A percentile compares a stretch with the other conserved stretches of the same genome.
Evolutionary conservation across 257 asterid genomes (phyloP).

Genomic region (Vinca minor): DNA sequence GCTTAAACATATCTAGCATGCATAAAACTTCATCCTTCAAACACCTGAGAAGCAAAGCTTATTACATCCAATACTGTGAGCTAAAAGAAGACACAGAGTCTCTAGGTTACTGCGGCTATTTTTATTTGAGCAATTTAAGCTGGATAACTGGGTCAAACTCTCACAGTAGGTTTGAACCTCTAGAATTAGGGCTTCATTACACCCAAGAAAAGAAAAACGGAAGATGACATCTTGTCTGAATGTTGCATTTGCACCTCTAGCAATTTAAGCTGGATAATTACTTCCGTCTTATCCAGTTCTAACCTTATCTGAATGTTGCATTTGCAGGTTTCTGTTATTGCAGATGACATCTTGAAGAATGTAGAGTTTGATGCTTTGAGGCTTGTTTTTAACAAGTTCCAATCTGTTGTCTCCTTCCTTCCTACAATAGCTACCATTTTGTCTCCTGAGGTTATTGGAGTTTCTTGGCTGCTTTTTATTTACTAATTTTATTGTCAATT

Average conservation of each 20-base stretch:
- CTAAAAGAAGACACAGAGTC: neutral
- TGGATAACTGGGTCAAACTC: too few relatives aligned
- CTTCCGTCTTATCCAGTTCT: neutral
- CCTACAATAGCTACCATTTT: constrained; percentile 76
- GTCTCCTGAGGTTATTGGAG: constrained; percentile 78
- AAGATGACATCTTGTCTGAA: too few relatives aligned
- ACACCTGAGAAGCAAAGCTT: neutral
- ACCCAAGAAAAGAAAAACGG: neutral
- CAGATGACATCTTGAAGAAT: constrained; percentile 91
- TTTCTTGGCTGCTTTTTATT: constrained; percentile 1
- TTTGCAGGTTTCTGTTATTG: constrained; percentile 86
- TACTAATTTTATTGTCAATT: neutral
- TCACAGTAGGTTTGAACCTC: too few relatives aligned
- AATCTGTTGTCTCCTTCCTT: constrained; percentile 63
- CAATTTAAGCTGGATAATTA: neutral
- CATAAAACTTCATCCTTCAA: neutral
- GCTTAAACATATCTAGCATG: neutral
- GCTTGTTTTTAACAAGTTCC: constrained; percentile 86
- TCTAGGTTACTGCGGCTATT: neutral
- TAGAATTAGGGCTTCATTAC: too few relatives aligned
- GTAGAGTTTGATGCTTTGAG: constrained; percentile 85
- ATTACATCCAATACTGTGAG: neutral
- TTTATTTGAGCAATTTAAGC: neutral
- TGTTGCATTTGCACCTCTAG: too few relatives aligned
- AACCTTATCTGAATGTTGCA: neutral